These are phyloP conservation scores for Parmelia sp. DNA, from an alignment of 495 filamentous ascomycete genomes.

Conservation along the genomic window DNA sequence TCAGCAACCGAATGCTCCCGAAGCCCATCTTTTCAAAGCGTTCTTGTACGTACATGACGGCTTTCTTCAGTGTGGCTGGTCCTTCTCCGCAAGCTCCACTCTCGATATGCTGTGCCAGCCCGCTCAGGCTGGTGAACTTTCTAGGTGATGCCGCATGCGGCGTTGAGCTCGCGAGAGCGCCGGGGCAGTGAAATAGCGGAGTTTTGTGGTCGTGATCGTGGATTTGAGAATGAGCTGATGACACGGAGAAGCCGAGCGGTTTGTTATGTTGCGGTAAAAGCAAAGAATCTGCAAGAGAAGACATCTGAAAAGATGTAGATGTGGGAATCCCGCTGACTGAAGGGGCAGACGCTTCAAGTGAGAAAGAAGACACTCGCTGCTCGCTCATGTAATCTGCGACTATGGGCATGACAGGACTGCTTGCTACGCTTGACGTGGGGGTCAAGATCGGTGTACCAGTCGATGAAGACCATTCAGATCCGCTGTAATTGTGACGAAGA, in stretches of 20 bases:
- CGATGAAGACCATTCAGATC: slow-evolving; percentile 1
- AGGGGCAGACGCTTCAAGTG: background rate
- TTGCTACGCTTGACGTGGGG: background rate
- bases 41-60: slow-evolving; percentile 22
- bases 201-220: background rate
- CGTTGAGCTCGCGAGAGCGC: background rate
- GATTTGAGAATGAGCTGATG: background rate
- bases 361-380: background rate
- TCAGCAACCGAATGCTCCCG: slow-evolving; percentile 19
- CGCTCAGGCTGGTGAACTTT: slow-evolving; percentile 22
- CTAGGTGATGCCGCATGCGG: background rate
- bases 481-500: background rate
- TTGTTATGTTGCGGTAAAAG: too few species aligned
- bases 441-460: slow-evolving; percentile 6
- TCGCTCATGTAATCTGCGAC: background rate
- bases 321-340: background rate
- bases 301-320: background rate
- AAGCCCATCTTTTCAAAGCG: slow-evolving; percentile 20
- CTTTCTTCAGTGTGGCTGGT: slow-evolving; percentile 15
- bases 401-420: background rate
- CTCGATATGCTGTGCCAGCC: slow-evolving; percentile 25
- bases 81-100: slow-evolving; percentile 24
- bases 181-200: slow-evolving; percentile 15
- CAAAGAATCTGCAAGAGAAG: background rate
- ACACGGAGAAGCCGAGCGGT: too few species aligned